Evolutionary conservation across 2,329 filamentous ascomycete species (phyloP), one percentile per base, ranked within the genome.

Genomic region (Lachnellula suecica): DNA sequence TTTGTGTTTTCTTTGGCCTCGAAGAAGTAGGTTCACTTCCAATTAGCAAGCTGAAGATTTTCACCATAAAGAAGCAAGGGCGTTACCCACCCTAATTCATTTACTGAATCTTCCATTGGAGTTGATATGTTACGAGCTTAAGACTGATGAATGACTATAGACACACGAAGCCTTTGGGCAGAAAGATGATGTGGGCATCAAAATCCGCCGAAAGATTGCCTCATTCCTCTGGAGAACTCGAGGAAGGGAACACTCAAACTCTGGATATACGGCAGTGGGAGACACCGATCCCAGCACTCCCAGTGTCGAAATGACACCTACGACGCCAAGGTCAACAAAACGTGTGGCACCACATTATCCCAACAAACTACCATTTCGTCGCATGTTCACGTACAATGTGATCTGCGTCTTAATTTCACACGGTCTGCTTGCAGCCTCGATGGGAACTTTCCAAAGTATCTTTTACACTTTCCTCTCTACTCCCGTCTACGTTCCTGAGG

Each of bases 381-480:
- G 61, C 15, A 59, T 67, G 19, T 64, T 66, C 41, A 63, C 65
- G 15, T 62, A 62, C 44, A 66, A 64, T 35, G 65, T 66, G 22
- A 78, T 84, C 46, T 79, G 84, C 45, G 63, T 59, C 1, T 52
- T 64, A 2, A 62, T 83, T 25, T 74, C 72, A 38, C 81, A 85
- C 56, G 77, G 77, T 44, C 72, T 84, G 23, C 76, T 85, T 46
- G 79, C 81, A 40, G 75, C 83, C 55, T 82, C 84, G 63, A 78
- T 83, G 66, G 80, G 77, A 56, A 79, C 82, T 19, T 86, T 85
- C 66, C 79, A 82, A 56, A 76, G 78, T 20, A 74, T 85, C 49
- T 83, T 79, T 63, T 82, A 83, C 49, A 75, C 83, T n/a, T 85
- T 85, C 65, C 73, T 86, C 35, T 82, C 82, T 1, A 79, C 78